Evolutionary conservation across 768 basidiomycete genomes (phyloP).

Genomic region (Glaciozyma antarctica): DNA sequence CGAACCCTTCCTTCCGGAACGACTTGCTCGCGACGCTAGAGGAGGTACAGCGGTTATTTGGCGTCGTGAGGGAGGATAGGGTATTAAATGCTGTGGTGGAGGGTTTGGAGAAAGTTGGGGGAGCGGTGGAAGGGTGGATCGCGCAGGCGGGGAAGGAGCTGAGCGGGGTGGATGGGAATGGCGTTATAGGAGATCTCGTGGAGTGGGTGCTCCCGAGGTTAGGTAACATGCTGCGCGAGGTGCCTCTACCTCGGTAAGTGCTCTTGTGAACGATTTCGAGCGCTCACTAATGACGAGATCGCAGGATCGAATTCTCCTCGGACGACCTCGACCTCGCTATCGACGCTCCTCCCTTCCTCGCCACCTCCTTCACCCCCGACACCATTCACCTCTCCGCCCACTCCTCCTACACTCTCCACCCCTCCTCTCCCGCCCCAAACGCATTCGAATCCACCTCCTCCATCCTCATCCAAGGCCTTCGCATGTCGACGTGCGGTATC

Average conservation of each 20-base stretch:
- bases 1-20: neutral
- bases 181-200: conserved; percentile 17
- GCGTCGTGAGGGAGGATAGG: neutral
- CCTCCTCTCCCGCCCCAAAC: neutral
- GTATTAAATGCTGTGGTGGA: neutral
- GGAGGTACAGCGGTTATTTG: neutral
- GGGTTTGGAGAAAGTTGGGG: neutral
- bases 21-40: neutral
- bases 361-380: conserved; percentile 21
- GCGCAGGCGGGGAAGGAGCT: neutral
- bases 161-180: neutral
- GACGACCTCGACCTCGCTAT: conserved; percentile 12
- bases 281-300: neutral
- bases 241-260: conserved; percentile 13
- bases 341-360: conserved; percentile 21
- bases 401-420: neutral
- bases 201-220: conserved; percentile 29
- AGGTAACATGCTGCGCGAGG: conserved; percentile 11
- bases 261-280: no score
- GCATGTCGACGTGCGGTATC: conserved; percentile 13
- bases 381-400: conserved; percentile 5
- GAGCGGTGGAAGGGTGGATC: conserved; percentile 1
- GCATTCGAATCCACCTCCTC: neutral
- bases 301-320: conserved; percentile 18
- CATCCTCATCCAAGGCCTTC: conserved; percentile 7